Evolutionary conservation across 805 yeast genomes (phyloP), one percentile per base, ranked within the genome.

Genomic region (Hanseniaspora meyeri): DNA sequence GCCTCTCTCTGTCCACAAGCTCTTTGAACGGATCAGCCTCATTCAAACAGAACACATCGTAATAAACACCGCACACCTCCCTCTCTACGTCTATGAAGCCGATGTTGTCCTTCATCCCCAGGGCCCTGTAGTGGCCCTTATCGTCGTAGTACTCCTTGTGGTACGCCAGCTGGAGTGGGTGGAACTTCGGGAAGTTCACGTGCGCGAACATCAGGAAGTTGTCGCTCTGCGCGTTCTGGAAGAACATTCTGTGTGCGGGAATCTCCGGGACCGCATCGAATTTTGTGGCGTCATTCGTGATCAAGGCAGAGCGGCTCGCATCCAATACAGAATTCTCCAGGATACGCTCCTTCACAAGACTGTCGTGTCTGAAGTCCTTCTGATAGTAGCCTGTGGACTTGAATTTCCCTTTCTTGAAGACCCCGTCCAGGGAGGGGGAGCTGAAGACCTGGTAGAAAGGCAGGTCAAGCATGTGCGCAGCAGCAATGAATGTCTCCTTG

Each of bases 361-460:
- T 78, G 66, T 85, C 95, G 43, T 76, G 76, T 17, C 74, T 66
- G 2, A 90, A 87, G 64, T 83, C 80, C 60, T 73, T 79, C 66
- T 87, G 95, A 4, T 84, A 82, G 88, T 86, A 86, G 1, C 85
- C 87, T 7, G 82, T 77, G 19, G 90, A 90, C 14, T 73, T 67
- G 64, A 76, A 83, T 19, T 39, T 17, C 4, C 43, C 43, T 7
- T 39, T 39, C 11, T 17, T 20, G 10, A 39, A 39, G 12, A 39
- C 43, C 17, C 43, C 78, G 49, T 71, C 66, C 1, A 74, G 66
- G 7, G 65, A 63, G 0, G 73, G 70, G 24, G 65, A 64, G 1
- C 67, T 61, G 55, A 68, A 68, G 4, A 77, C 74, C 66, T 81
- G 87, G 66, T 74, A 76, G 66, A 70, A 79, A 1, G 76, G 72